Percentiles rank a stretch among this genome's conserved stretches.
These are phyloP conservation scores for Diplocarpon mali DNA, from an alignment of 2,329 filamentous ascomycete species.

Conservation along the genomic window DNA sequence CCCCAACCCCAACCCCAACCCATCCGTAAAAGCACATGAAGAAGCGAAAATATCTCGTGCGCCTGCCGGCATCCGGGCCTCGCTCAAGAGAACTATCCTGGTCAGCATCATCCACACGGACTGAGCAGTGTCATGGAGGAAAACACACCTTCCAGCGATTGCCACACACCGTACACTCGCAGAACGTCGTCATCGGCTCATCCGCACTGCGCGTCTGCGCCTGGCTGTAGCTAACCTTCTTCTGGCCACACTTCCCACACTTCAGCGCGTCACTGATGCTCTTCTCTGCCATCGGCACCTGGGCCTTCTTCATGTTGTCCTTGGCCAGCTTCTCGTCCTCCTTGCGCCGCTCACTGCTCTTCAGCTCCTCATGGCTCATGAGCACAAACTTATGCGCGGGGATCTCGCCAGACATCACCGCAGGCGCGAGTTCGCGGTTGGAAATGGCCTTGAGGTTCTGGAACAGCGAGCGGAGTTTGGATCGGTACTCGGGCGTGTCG, in stretches of 20 bases:
- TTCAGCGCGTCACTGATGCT: slow-evolving; percentile 79
- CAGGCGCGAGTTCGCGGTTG: slow-evolving; percentile 65
- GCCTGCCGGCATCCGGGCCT: neutral
- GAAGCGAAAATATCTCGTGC: slow-evolving; percentile 12
- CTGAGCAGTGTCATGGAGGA: neutral
- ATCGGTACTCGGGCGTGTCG: slow-evolving; percentile 65
- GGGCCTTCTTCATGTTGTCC: slow-evolving; percentile 95
- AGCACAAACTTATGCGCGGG: slow-evolving; percentile 61
- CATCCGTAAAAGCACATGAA: slow-evolving; percentile 20
- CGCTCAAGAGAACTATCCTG: slow-evolving; percentile 25
- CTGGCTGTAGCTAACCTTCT: slow-evolving; percentile 91
- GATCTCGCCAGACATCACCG: slow-evolving; percentile 68
- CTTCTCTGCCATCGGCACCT: slow-evolving; percentile 86
- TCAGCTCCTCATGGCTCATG: slow-evolving; percentile 87
- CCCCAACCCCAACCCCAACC: slow-evolving; percentile 16
- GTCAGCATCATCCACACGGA: slow-evolving; percentile 9
- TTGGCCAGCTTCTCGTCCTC: slow-evolving; percentile 67
- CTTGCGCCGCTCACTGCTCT: slow-evolving; percentile 69
- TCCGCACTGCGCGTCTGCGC: slow-evolving; percentile 92
- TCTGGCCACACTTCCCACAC: slow-evolving; percentile 86
- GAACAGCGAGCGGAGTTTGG: slow-evolving; percentile 85
- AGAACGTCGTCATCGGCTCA: slow-evolving; percentile 79
- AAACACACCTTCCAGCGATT: slow-evolving; percentile 58
- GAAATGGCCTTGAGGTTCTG: slow-evolving; percentile 90
- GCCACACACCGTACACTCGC: slow-evolving; percentile 58